Evolutionary conservation across 1,139 yeast genomes (phyloP).

Genomic region (Debaryomyces udenii): DNA sequence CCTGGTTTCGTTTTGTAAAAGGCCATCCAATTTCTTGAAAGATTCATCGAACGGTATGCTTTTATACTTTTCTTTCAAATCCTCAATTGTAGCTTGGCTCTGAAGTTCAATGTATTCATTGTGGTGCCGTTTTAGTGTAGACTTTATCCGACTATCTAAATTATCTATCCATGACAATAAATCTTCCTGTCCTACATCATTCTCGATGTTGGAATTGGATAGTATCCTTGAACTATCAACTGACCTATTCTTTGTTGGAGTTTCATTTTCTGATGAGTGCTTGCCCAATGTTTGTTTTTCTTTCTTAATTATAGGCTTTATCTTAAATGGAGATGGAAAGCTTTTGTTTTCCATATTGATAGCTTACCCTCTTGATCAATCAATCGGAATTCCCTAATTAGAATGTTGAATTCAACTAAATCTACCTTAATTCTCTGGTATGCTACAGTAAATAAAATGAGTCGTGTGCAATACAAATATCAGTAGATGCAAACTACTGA

Average conservation of each 20-base stretch:
- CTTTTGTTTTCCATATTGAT: conserved; percentile 12
- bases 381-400: too few relatives aligned
- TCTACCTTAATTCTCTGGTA: too few relatives aligned
- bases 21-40: conserved; percentile 23
- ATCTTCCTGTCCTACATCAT: conserved; percentile 28
- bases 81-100: conserved; percentile 32
- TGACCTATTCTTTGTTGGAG: not conserved
- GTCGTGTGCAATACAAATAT: too few relatives aligned
- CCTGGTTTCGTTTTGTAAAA: too few relatives aligned
- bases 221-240: not conserved
- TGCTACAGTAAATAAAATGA: too few relatives aligned
- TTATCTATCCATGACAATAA: conserved; percentile 57
- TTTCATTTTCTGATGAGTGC: conserved; percentile 7
- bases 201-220: not conserved
- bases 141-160: conserved; percentile 44
- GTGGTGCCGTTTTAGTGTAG: conserved; percentile 40
- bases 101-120: conserved; percentile 40
- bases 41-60: conserved; percentile 40
- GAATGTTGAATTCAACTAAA: too few relatives aligned
- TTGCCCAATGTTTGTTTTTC: conserved; percentile 9
- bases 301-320: conserved; percentile 11
- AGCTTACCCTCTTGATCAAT: not conserved
- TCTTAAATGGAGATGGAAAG: conserved; percentile 21
- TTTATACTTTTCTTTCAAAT: conserved; percentile 28
- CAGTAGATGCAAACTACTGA: too few relatives aligned